Evolutionary conservation across 192 early-diverging fungal species (phyloP).

Genomic region (Coemansia sp.): DNA sequence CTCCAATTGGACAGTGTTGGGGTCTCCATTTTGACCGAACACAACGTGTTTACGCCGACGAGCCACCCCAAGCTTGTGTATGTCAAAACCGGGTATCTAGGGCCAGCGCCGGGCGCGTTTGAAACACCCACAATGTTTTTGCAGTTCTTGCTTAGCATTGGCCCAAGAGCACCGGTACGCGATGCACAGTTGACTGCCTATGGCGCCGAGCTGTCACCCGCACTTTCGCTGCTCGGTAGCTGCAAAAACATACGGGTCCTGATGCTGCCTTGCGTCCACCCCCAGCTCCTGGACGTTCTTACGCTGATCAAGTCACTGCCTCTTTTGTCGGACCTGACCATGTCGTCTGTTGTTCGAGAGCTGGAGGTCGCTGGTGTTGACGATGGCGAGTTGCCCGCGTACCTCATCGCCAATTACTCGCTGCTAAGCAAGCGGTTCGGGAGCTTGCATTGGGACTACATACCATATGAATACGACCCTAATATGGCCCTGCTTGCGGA

Average conservation of each 20-base stretch:
- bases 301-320: neutral
- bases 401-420: neutral
- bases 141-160: neutral
- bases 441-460: neutral
- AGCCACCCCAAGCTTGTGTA: neutral
- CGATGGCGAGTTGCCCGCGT: neutral
- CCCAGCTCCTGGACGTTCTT: neutral
- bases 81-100: neutral
- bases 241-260: neutral
- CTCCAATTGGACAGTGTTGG: neutral
- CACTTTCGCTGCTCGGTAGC: neutral
- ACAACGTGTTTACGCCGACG: neutral
- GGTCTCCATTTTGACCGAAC: neutral
- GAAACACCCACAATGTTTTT: no score
- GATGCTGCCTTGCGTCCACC: neutral
- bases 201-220: neutral
- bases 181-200: neutral
- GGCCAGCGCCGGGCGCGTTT: neutral
- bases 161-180: neutral
- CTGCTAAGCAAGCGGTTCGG: neutral
- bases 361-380: neutral
- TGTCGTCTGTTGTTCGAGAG: neutral
- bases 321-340: neutral
- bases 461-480: neutral
- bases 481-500: neutral